Evolutionary conservation across 441 rosid species (phyloP).

Genomic region (Breynia disticha): DNA sequence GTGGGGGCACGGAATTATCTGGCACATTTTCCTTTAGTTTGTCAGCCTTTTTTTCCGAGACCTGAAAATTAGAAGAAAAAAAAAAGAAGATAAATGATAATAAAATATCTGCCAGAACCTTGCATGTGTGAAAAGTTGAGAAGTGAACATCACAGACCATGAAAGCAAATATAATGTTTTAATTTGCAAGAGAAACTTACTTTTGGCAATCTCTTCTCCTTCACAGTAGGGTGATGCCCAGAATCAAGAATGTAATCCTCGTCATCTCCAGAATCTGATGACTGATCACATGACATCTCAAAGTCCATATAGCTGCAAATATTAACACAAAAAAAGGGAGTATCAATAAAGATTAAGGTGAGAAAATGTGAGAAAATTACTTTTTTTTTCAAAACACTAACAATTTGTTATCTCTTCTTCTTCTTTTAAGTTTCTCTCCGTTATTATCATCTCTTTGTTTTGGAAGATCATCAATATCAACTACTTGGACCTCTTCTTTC

Average conservation of each 20-base stretch:
- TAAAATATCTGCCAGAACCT: not conserved
- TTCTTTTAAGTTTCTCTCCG: conserved; percentile 32
- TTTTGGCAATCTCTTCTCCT: conserved; percentile 22
- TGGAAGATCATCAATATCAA: conserved; percentile 13
- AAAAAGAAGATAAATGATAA: conserved; percentile 6
- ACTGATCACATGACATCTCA: conserved; percentile 15
- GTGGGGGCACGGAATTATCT: conserved; percentile 21
- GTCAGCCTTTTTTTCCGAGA: conserved; percentile 24
- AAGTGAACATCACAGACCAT: not conserved
- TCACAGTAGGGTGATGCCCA: conserved; percentile 13
- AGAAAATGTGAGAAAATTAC: not conserved
- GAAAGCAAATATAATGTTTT: conserved; percentile 4
- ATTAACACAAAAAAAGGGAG: conserved; percentile 11
- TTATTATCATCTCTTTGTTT: conserved; percentile 13
- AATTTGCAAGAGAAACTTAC: conserved; percentile 23
- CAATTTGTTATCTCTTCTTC: conserved; percentile 31
- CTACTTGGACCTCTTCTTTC: conserved; percentile 31
- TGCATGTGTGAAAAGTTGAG: not conserved
- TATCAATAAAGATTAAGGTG: not conserved
- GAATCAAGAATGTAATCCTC: conserved; percentile 12
- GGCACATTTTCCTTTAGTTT: conserved; percentile 14
- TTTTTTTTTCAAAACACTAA: conserved; percentile 16
- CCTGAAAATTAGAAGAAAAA: conserved; percentile 27
- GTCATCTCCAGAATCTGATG: conserved; percentile 20
- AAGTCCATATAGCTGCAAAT: conserved; percentile 24